Percentiles rank a stretch among this genome's conserved stretches.
Conservation (phyloP, 495 filamentous ascomycete species). For the Penicillium macrosclerotiorum region DNA sequence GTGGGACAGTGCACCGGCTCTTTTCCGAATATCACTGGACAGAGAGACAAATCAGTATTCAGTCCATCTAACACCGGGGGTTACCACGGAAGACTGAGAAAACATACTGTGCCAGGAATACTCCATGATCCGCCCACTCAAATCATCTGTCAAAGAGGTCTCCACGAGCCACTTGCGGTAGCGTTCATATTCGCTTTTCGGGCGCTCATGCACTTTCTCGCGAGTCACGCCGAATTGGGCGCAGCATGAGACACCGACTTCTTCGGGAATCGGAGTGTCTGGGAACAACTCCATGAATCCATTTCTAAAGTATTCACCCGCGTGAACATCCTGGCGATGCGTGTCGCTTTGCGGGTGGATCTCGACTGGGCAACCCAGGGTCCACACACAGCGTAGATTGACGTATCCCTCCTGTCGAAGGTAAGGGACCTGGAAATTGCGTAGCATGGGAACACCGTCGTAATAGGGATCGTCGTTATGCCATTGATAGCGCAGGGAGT, state of each 20-base stretch:
- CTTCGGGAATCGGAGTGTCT: conserved; percentile 40
- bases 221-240: conserved; percentile 69
- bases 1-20: conserved; percentile 55
- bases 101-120: conserved; percentile 67
- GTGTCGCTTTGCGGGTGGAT: conserved; percentile 49
- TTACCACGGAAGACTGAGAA: neutral
- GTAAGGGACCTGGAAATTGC: conserved; percentile 53
- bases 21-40: conserved; percentile 49
- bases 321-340: conserved; percentile 42
- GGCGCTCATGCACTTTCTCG: conserved; percentile 45
- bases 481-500: conserved; percentile 62
- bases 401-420: conserved; percentile 57
- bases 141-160: conserved; percentile 53
- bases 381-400: conserved; percentile 65
- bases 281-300: conserved; percentile 59
- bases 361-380: conserved; percentile 59
- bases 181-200: conserved; percentile 54
- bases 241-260: conserved; percentile 62
- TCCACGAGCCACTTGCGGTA: conserved; percentile 59
- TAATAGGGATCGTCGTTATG: conserved; percentile 56
- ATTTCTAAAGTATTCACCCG: conserved; percentile 48
- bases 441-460: conserved; percentile 49
- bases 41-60: conserved; percentile 7
- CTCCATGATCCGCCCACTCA: conserved; percentile 69
- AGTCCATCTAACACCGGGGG: neutral